A percentile compares a stretch with the other conserved stretches of the same genome.
Conservation (phyloP, 2,329 filamentous ascomycete species). For the Thyridium curvatum region DNA sequence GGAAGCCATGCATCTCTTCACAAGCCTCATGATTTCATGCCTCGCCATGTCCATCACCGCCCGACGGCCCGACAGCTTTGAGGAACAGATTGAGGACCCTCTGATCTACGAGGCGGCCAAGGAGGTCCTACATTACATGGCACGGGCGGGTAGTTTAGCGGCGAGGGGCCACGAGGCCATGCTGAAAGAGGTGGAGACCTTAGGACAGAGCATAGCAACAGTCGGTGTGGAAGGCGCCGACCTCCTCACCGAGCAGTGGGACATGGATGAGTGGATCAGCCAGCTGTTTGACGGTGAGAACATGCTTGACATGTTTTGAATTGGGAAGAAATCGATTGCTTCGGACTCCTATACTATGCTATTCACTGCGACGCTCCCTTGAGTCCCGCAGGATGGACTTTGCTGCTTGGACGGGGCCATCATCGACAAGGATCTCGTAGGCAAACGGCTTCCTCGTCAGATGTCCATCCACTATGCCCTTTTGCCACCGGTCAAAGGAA, state of each 20-base stretch:
- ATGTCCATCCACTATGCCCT: slow-evolving; percentile 4
- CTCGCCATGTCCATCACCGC: slow-evolving; percentile 3
- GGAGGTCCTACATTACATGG: slow-evolving; percentile 1
- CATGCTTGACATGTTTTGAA: too few species aligned
- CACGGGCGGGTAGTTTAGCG: slow-evolving; percentile 1
- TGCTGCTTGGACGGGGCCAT: slow-evolving; percentile 3
- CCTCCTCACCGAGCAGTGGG: not conserved
- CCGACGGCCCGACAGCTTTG: not conserved
- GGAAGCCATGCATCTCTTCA: slow-evolving; percentile 6
- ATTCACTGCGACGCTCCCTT: too few species aligned
- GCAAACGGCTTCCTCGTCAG: slow-evolving; percentile 4
- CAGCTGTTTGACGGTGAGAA: slow-evolving; percentile 3
- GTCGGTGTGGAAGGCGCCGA: not conserved
- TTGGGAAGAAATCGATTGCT: too few species aligned
- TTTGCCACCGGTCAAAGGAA: slow-evolving; percentile 7
- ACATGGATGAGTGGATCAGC: slow-evolving; percentile 3
- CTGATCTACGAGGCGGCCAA: not conserved
- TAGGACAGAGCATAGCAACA: slow-evolving; percentile 1
- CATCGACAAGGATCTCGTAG: slow-evolving; percentile 4
- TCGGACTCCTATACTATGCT: too few species aligned
- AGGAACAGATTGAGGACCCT: not conserved
- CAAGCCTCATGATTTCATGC: slow-evolving; percentile 1
- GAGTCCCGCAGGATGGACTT: not conserved
- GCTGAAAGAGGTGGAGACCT: slow-evolving; percentile 2
- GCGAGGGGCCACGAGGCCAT: slow-evolving; percentile 1